These are phyloP conservation scores for Rhynchosporium agropyri DNA, from an alignment of 2,329 filamentous ascomycete genomes.

Conservation along the genomic window DNA sequence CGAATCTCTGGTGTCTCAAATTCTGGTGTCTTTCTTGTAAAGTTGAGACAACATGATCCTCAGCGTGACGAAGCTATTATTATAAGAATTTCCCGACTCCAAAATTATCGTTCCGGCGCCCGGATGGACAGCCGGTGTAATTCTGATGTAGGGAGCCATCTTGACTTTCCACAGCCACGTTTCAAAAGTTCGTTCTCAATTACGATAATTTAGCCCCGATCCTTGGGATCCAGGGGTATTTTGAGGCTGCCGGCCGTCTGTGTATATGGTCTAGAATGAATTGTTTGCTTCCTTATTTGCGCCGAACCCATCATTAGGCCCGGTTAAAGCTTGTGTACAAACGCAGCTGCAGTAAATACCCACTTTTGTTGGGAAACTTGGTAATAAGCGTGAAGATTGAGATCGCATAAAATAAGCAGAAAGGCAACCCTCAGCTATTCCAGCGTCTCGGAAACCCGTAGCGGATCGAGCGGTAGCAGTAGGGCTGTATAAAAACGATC, in stretches of 20 bases:
- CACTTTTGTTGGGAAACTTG: slow-evolving; percentile 24
- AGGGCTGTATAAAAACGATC: slow-evolving; percentile 33
- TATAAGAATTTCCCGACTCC: slow-evolving; percentile 27
- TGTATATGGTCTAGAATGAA: slow-evolving; percentile 17
- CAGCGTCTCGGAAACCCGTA: slow-evolving; percentile 17
- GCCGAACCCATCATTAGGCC: slow-evolving; percentile 22
- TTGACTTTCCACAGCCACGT: slow-evolving; percentile 24
- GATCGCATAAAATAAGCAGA: slow-evolving; percentile 13
- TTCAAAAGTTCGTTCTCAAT: slow-evolving; percentile 26
- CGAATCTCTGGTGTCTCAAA: neutral
- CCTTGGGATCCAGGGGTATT: slow-evolving; percentile 9
- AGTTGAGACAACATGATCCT: slow-evolving; percentile 8
- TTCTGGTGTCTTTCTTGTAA: neutral
- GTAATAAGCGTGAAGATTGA: slow-evolving; percentile 6
- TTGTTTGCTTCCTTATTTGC: slow-evolving; percentile 32
- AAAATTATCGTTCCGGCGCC: slow-evolving; percentile 15
- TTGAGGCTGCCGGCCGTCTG: slow-evolving; percentile 13
- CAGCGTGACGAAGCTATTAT: slow-evolving; percentile 23
- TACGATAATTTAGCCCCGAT: slow-evolving; percentile 25
- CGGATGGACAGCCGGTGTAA: slow-evolving; percentile 6
- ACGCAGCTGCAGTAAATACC: slow-evolving; percentile 28
- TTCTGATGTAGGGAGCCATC: slow-evolving; percentile 25
- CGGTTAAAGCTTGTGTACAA: slow-evolving; percentile 33
- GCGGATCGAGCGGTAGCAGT: slow-evolving; percentile 24
- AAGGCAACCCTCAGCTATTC: slow-evolving; percentile 20